A percentile compares a stretch with the other conserved stretches of the same genome.
These are phyloP conservation scores for Podospora bellae-mahoneyi DNA, from an alignment of 495 filamentous ascomycete genomes.

Conservation along the genomic window DNA sequence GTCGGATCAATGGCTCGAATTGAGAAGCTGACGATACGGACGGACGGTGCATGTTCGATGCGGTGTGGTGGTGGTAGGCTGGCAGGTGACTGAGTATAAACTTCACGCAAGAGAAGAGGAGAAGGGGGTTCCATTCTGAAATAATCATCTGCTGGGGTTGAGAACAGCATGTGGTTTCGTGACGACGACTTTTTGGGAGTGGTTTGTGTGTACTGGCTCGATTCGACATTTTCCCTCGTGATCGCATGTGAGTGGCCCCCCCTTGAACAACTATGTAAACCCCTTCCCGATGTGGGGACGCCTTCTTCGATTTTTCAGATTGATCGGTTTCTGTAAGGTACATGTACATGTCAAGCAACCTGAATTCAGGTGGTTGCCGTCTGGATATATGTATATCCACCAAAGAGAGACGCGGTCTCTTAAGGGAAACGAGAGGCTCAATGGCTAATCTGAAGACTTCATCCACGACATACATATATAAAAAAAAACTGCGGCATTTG, in stretches of 20 bases:
- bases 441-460: not conserved
- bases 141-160: not conserved
- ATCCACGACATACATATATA: not conserved
- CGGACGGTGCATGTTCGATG: not conserved
- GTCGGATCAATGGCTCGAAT: conserved; percentile 6
- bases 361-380: not conserved
- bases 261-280: not conserved
- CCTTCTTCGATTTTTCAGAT: not conserved
- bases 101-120: not conserved
- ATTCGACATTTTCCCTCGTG: not conserved
- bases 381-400: not conserved
- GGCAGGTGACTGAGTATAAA: not conserved
- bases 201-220: not conserved
- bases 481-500: not conserved
- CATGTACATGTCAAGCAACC: not conserved
- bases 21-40: not conserved
- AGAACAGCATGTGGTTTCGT: not conserved
- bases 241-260: not conserved
- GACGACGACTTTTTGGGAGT: not conserved
- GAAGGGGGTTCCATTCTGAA: not conserved
- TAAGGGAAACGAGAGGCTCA: not conserved
- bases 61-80: not conserved
- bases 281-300: not conserved
- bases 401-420: too few relatives aligned
- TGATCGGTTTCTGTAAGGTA: not conserved